phyloP scores from a whole-genome alignment of 805 yeast species.

The Candida fluviatilis region DNA sequence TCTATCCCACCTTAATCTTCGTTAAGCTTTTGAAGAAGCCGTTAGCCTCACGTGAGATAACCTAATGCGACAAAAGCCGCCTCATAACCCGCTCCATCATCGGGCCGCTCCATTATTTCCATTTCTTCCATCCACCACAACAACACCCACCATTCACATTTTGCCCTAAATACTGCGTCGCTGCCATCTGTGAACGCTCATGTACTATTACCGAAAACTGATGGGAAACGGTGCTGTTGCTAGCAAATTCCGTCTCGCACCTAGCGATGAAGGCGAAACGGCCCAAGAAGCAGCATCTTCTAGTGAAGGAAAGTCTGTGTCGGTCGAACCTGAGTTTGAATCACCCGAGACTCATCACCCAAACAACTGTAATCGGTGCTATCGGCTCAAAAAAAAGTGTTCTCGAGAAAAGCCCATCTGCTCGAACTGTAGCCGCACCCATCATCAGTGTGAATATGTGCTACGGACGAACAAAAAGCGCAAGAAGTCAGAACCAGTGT shows the following conservation, averaged over 20 bases:
- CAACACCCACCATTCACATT: no score
- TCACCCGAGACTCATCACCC: slow-evolving; percentile 24
- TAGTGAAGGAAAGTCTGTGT: slow-evolving; percentile 6
- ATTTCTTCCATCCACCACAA: no score
- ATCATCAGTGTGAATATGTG: slow-evolving; percentile 35
- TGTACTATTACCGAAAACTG: slow-evolving; percentile 36
- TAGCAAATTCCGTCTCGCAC: slow-evolving; percentile 26
- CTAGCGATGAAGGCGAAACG: slow-evolving; percentile 8
- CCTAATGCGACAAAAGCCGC: slow-evolving; percentile 2
- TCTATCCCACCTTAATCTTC: no score
- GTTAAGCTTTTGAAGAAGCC: no score
- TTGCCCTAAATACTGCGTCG: no score
- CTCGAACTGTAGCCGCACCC: slow-evolving; percentile 31
- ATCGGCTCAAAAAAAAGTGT: slow-evolving; percentile 40
- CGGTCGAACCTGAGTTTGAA: not conserved
- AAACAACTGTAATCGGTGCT: slow-evolving; percentile 37
- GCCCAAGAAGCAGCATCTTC: slow-evolving; percentile 17
- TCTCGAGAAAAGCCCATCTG: slow-evolving; percentile 36
- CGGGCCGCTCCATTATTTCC: no score
- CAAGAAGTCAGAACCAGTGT: slow-evolving; percentile 9
- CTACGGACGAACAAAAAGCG: slow-evolving; percentile 25
- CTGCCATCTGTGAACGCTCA: no score
- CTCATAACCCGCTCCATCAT: no score
- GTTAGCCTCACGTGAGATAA: slow-evolving; percentile 4
- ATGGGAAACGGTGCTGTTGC: slow-evolving; percentile 38